A percentile compares a stretch with the other conserved stretches of the same genome.
These are phyloP conservation scores for Microbotryum lychnidis-dioicae DNA, from an alignment of 1,284 basidiomycete genomes.

Conservation along the genomic window DNA sequence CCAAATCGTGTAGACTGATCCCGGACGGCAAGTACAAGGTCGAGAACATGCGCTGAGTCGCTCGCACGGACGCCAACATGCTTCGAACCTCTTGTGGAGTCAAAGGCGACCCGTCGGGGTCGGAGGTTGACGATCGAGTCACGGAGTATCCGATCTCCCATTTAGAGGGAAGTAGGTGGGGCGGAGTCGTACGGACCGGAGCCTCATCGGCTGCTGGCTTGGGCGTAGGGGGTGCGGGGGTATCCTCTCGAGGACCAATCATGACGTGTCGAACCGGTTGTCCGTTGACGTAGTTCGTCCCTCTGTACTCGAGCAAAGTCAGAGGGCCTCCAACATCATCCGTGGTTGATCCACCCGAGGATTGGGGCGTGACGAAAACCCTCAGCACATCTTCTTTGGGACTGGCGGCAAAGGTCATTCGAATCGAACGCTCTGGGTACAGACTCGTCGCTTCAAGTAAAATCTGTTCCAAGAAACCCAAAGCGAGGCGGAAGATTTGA, in stretches of 20 bases:
- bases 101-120: not conserved
- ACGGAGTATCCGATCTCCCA: slow-evolving; percentile 26
- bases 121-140: slow-evolving; percentile 1
- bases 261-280: not conserved
- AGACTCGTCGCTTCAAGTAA: slow-evolving; percentile 54
- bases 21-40: slow-evolving; percentile 22
- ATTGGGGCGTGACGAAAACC: slow-evolving; percentile 18
- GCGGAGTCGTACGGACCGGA: not conserved
- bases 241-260: not conserved
- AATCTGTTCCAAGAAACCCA: slow-evolving; percentile 64
- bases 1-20: slow-evolving; percentile 7
- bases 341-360: too few species aligned
- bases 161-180: too few species aligned
- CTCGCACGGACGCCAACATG: slow-evolving; percentile 8
- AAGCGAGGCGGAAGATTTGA: slow-evolving; percentile 66
- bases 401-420: slow-evolving; percentile 16
- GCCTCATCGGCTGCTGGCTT: not conserved
- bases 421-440: slow-evolving; percentile 53
- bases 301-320: slow-evolving; percentile 25
- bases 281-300: slow-evolving; percentile 25
- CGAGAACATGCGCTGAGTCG: slow-evolving; percentile 21
- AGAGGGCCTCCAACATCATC: not conserved
- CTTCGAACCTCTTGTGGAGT: not conserved
- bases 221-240: not conserved
- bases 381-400: slow-evolving; percentile 11